A percentile compares a stretch with the other conserved stretches of the same genome.
phyloP scores from a whole-genome alignment of 306 rosid species.

The Castanea mollissima region DNA sequence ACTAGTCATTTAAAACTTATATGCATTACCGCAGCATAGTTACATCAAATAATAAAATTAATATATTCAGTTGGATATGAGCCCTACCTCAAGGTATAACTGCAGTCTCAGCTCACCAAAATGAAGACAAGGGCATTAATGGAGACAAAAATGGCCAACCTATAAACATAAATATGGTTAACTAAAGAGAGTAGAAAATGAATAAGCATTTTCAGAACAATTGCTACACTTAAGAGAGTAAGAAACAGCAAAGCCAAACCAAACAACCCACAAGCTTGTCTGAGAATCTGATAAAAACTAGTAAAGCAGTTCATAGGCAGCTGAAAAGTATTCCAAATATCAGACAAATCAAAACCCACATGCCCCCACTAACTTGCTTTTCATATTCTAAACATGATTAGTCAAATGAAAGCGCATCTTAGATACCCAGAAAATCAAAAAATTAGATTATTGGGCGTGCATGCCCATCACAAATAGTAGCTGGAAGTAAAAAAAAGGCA shows the following conservation, averaged over 20 bases:
- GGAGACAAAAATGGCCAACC: conserved; percentile 15
- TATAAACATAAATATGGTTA: neutral
- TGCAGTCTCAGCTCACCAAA: conserved; percentile 23
- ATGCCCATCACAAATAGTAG: conserved; percentile 10
- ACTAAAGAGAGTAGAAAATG: neutral
- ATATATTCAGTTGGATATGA: conserved; percentile 3
- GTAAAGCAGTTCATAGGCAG: neutral
- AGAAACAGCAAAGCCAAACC: conserved; percentile 21
- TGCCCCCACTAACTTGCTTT: neutral
- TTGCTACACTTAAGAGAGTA: conserved; percentile 5
- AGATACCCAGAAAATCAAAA: conserved; percentile 7
- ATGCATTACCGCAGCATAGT: conserved; percentile 1
- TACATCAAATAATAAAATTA: conserved; percentile 23
- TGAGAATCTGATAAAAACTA: conserved; percentile 18
- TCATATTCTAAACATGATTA: neutral
- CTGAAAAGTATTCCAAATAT: neutral
- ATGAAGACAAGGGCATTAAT: conserved; percentile 7
- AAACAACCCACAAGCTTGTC: conserved; percentile 6
- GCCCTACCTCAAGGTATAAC: neutral
- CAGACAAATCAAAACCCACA: neutral
- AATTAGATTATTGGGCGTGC: neutral
- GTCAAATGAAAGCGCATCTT: neutral
- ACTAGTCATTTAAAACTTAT: neutral
- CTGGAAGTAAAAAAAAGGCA: conserved; percentile 23
- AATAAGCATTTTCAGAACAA: conserved; percentile 9